These are phyloP conservation scores for Eleusine coracana DNA, from an alignment of 176 grass and related monocot genomes.

Conservation along the genomic window DNA sequence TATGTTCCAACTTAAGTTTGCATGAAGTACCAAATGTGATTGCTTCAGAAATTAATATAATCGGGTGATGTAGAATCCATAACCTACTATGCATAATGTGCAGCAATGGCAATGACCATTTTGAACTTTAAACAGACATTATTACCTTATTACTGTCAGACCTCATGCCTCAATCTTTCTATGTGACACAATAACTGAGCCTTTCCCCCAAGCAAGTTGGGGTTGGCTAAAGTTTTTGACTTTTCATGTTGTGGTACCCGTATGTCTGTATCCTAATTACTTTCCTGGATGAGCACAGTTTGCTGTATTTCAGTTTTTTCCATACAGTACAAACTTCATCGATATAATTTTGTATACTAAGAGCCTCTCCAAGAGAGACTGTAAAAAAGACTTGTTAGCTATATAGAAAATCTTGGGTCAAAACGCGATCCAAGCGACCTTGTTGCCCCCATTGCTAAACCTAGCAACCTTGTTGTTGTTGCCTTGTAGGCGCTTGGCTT, in stretches of 20 bases:
- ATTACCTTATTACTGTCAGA: background rate
- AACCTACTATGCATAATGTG: background rate
- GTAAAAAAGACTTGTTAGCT: too few relatives aligned
- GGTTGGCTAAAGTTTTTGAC: conserved; percentile 13
- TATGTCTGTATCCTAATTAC: background rate
- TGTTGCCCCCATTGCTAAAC: background rate
- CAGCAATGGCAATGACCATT: background rate
- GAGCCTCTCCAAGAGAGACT: background rate
- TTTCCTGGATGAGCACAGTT: background rate
- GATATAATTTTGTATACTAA: background rate
- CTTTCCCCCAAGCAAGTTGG: background rate
- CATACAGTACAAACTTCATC: background rate
- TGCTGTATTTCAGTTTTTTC: background rate
- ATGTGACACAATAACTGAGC: background rate
- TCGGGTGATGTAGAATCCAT: background rate
- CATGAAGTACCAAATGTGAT: background rate
- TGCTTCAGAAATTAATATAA: background rate
- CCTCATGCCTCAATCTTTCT: background rate
- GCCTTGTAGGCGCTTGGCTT: conserved; percentile 60
- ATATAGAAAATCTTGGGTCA: too few relatives aligned
- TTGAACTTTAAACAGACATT: background rate
- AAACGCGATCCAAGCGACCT: background rate
- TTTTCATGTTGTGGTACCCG: background rate
- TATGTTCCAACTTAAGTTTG: conserved; percentile 18
- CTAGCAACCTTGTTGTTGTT: background rate